Percentiles rank a stretch among this genome's conserved stretches.
These are phyloP conservation scores for Ilex asprella DNA, from an alignment of 257 asterid genomes.

Conservation along the genomic window DNA sequence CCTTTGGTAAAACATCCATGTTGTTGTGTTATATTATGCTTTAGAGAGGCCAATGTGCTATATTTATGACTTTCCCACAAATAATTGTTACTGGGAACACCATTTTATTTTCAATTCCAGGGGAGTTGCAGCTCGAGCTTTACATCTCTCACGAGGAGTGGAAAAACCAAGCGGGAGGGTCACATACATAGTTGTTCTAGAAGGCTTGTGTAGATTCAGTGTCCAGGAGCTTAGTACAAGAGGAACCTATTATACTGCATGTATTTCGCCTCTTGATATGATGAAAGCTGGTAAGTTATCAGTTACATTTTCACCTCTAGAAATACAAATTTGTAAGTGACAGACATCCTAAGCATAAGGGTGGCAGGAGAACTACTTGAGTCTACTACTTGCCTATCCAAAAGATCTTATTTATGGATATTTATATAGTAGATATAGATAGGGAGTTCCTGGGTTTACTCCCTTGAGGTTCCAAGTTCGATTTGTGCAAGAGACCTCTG, in stretches of 20 bases:
- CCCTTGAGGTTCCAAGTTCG: too few relatives aligned
- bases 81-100: background rate
- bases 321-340: too few relatives aligned
- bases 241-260: constrained; percentile 94
- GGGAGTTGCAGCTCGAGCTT: constrained; percentile 87
- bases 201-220: constrained; percentile 90
- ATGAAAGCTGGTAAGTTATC: constrained; percentile 62
- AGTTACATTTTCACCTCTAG: constrained; percentile 1
- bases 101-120: background rate
- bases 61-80: background rate
- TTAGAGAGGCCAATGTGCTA: background rate
- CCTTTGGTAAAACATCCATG: background rate
- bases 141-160: constrained; percentile 96
- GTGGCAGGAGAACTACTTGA: too few relatives aligned
- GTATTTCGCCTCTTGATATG: constrained; percentile 88
- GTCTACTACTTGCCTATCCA: too few relatives aligned
- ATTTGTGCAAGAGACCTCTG: too few relatives aligned
- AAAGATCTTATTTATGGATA: too few relatives aligned
- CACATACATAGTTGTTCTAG: constrained; percentile 95
- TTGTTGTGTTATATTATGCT: background rate
- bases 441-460: too few relatives aligned
- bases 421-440: too few relatives aligned
- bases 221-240: constrained; percentile 97
- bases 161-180: constrained; percentile 99
- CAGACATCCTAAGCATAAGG: too few relatives aligned